Evolutionary conservation across 495 filamentous ascomycete species (phyloP), one percentile per base, ranked within the genome.

Genomic region (Penicillium tannophilum): DNA sequence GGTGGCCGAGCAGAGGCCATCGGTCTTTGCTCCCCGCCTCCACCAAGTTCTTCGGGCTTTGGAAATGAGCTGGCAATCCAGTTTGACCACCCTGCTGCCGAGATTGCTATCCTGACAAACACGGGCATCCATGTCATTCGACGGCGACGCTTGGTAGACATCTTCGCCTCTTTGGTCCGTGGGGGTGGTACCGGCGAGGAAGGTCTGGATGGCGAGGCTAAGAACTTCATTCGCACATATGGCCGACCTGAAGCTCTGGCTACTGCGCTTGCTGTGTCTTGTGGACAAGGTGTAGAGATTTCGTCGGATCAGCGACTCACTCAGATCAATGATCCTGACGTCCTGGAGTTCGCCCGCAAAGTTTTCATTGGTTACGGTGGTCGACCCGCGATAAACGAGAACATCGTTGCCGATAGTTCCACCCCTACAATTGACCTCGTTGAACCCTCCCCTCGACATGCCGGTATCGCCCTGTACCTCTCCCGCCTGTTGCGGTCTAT

Each of bases 31-130:
- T 89, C 89, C 1, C 76, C 79, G 4, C 82, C 87, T 16, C 80
- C 84, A 16, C 90, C 91, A n/a, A 83, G 82, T 19, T 90, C 94
- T 10, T 71, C 84, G 14, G 93, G 93, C 0, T 98, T 96, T 65
- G 92, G 92, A 17, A 99, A 99, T 63, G 94, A 99, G 70, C 77
- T 96, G 58, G 92, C 95, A 7, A 87, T 95, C 41, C 94, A 99
- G 67, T 97, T 92, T 60, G 95, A 98, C 64, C 81, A 90, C 26
- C 78, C 85, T 0, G 82, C 87, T 4, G 82, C 88, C 11, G 92
- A 98, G 64, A 84, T 97, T 52, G 95, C 92, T 6, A 86, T 99
- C 35, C 77, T 99, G 55, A 97, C 94, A 8, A 94, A 93, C 61
- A 89, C 82, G 16, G 94, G 93, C 3, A 84, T 99, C 55, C 89